A percentile compares a stretch with the other conserved stretches of the same genome.
phyloP scores from a whole-genome alignment of 164 flowering plant genomes.

The Echeveria elegans region DNA sequence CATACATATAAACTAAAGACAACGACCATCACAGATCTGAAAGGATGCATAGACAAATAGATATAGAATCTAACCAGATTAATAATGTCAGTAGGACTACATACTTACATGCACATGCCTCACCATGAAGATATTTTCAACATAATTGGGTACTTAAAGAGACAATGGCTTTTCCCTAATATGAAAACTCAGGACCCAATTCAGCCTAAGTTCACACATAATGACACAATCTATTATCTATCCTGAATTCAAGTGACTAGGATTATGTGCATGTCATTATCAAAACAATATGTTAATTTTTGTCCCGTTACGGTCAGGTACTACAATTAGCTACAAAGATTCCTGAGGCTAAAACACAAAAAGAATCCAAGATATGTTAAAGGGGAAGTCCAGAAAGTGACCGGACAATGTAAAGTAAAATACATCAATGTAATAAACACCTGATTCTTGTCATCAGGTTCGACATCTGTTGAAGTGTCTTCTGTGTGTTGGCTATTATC shows the following conservation, averaged over 20 bases:
- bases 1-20: too few species aligned
- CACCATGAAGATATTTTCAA: background rate
- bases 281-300: background rate
- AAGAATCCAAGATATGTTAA: conserved; percentile 6
- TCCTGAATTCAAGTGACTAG: background rate
- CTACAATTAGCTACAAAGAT: background rate
- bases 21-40: too few species aligned
- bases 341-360: conserved; percentile 1
- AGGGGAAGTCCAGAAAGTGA: background rate
- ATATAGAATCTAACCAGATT: background rate
- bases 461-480: conserved; percentile 63
- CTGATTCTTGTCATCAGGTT: conserved; percentile 67
- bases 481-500: conserved; percentile 76
- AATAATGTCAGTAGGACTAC: background rate
- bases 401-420: background rate
- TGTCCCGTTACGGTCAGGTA: background rate
- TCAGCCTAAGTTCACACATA: background rate
- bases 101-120: background rate
- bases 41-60: background rate
- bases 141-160: background rate
- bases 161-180: background rate
- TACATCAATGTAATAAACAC: conserved; percentile 16
- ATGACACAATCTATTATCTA: background rate
- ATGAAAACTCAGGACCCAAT: background rate
- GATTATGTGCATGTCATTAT: background rate